Evolutionary conservation across 2,329 filamentous ascomycete genomes (phyloP).

Genomic region (Neofusicoccum parvum): DNA sequence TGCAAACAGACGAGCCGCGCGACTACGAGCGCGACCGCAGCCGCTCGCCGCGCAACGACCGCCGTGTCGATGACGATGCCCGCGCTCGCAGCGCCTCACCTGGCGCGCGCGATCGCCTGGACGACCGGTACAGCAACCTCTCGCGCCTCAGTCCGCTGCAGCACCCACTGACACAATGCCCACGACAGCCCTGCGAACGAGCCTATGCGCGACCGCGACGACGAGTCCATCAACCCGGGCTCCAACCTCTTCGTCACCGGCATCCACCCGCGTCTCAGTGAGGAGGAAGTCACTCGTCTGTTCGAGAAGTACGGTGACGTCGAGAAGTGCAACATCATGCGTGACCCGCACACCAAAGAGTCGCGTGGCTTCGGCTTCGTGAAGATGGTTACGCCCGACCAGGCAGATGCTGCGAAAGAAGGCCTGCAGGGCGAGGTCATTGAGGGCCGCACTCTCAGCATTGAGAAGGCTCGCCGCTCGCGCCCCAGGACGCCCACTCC

Average conservation of each 20-base stretch:
- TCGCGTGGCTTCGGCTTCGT: slow-evolving; percentile 99
- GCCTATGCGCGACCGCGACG: slow-evolving; percentile 55
- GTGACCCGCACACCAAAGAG: slow-evolving; percentile 96
- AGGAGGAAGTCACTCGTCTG: slow-evolving; percentile 87
- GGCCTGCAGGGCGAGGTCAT: slow-evolving; percentile 93
- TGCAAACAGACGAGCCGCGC: slow-evolving; percentile 57
- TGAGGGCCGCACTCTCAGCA: slow-evolving; percentile 93
- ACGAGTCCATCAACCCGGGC: slow-evolving; percentile 85
- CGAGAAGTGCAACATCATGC: slow-evolving; percentile 99
- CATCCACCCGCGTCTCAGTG: slow-evolving; percentile 88
- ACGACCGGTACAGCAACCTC: slow-evolving; percentile 37
- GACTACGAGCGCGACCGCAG: slow-evolving; percentile 67
- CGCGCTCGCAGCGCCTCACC: slow-evolving; percentile 67
- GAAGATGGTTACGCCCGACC: slow-evolving; percentile 94
- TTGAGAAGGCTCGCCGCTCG: slow-evolving; percentile 96
- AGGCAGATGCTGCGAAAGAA: slow-evolving; percentile 96
- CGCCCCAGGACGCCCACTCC: slow-evolving; percentile 94
- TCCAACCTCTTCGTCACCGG: slow-evolving; percentile 99
- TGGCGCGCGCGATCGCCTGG: slow-evolving; percentile 52
- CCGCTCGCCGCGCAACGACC: slow-evolving; percentile 62
- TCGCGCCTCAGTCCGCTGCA: slow-evolving; percentile 15
- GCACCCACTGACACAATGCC: slow-evolving; percentile 19
- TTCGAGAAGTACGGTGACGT: slow-evolving; percentile 99
- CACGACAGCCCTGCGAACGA: slow-evolving; percentile 51
- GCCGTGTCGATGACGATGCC: slow-evolving; percentile 54